Conservation (phyloP, 2,329 filamentous ascomycete species). For the Akanthomyces lecanii region DNA sequence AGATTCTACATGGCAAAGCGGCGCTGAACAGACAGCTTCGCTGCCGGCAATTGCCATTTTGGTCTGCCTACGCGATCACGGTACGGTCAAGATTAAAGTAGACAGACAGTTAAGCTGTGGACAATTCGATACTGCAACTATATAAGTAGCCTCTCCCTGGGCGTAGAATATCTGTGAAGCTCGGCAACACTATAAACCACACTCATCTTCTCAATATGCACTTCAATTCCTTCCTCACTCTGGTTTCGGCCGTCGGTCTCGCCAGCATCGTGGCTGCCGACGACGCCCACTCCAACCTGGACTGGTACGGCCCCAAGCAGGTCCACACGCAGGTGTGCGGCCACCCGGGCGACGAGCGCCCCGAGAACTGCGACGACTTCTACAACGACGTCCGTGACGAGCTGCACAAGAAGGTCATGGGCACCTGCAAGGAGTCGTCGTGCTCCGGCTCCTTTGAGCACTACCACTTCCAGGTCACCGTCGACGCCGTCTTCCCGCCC, state of each 20-base stretch:
- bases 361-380: constrained; percentile 17
- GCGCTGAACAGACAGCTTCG: not conserved
- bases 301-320: constrained; percentile 17
- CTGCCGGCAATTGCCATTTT: not conserved
- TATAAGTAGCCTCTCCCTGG: not conserved
- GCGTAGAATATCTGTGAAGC: too few relatives aligned
- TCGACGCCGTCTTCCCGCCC: constrained; percentile 18
- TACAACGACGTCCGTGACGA: constrained; percentile 16
- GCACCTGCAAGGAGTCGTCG: constrained; percentile 14
- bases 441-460: constrained; percentile 18
- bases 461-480: constrained; percentile 12
- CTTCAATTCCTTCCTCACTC: constrained; percentile 2
- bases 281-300: constrained; percentile 17
- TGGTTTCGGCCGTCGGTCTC: constrained; percentile 6
- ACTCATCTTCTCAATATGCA: not conserved
- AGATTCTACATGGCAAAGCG: not conserved
- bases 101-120: rapidly evolving
- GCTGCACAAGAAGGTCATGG: constrained; percentile 17
- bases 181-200: not conserved
- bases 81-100: not conserved
- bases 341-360: constrained; percentile 16
- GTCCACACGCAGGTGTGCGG: constrained; percentile 17
- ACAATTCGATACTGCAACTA: not conserved
- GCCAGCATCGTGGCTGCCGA: constrained; percentile 5
- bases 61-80: not conserved